Evolutionary conservation across 208 protist species (phyloP), one percentile per base, ranked within the genome.

Genomic region (Wallacemonas sp.): DNA sequence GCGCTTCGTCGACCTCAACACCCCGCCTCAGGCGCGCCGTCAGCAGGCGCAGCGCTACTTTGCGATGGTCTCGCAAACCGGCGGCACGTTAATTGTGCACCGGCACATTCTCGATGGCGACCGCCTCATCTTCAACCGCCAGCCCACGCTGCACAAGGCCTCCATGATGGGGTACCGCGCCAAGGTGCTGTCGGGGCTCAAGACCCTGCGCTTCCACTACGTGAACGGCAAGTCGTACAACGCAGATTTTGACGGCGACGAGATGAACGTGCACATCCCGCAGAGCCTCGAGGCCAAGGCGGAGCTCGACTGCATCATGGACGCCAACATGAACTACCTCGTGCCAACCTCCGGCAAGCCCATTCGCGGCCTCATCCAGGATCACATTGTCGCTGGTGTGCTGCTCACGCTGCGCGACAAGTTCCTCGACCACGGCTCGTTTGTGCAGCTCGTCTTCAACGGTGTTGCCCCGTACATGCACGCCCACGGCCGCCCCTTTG

Each of bases 231-330:
- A 98, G 72, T 98, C 97, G n/a, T 99, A 99, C 89, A 99, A 99
- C 81, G 99, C 99, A 12, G 99, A 99, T 90, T 99, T 99, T 81
- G 99, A 99, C 90, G 99, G 99, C 29, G 99, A 99, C 87, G 99
- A 99, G 82, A 99, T 99, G 96, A 99, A 99, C 91, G 74, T 99
- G 29, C 99, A 99, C 81, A 92, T 99, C 5, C 98, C 98, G 57
- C 99, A 99, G 84, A 95, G 82, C 61, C 31, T 97, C 12, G 79
- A 97, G 73, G 93, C 97, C 18, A 82, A 92, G 54, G 88, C 97
- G 25, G 99, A 99, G 88, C 88, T 98, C 12, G 82, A 94, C 62
- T 80, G 78, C 23, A 77, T 99, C 48, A 98, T 98, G 76, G 76
- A 96, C 57, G 96, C 92, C 25, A 95, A 99, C 74, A 63, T 94